Evolutionary conservation across 2,329 filamentous ascomycete species (phyloP), one percentile per base, ranked within the genome.

Genomic region (Aspergillus eucalypticola): DNA sequence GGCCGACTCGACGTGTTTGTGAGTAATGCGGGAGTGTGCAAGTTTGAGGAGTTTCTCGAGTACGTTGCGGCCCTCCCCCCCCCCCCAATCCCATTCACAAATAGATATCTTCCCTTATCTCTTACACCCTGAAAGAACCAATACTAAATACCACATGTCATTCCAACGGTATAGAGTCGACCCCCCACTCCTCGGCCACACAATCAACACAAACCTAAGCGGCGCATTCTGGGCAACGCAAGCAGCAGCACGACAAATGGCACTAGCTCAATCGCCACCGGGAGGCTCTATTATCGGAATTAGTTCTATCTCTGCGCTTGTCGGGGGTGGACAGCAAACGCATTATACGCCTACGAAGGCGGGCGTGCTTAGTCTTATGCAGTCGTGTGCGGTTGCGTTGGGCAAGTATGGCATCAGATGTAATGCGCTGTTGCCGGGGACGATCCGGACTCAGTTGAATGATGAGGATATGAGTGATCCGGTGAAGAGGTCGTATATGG

Each of bases 261-360:
- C 89, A 0, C 78, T 96, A 84, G 84, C 86, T 0, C 80, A 90
- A 68, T 79, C 81, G 2, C 86, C 88, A 0, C 76, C 85, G 0
- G 91, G 92, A 15, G 92, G 92, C 35, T 88, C 86, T 68, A 95
- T 96, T 69, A 94, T 79, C 39, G 77, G 75, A 1, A 73, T 79
- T 15, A 76, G 73, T 51, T 74, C 75, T 5, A 78, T 79, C 56
- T 76, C 75, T 2, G 72, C 76, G 4, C 71, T 78, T 3, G 76
- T 79, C 1, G 92, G 92, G 39, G 92, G 91, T 46, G 90, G 88
- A 0, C 81, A 83, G 50, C 92, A 96, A 78, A 88, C 86, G 25
- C 92, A 96, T 73, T 96, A 96, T 77, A 96, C 92, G 15, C 90
- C 92, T 8, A 96, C 92, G 15, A 96, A 96, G 76, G 91, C 92